A percentile compares a stretch with the other conserved stretches of the same genome.
Conservation (phyloP, 306 rosid species). For the Rubus parviflorus region DNA sequence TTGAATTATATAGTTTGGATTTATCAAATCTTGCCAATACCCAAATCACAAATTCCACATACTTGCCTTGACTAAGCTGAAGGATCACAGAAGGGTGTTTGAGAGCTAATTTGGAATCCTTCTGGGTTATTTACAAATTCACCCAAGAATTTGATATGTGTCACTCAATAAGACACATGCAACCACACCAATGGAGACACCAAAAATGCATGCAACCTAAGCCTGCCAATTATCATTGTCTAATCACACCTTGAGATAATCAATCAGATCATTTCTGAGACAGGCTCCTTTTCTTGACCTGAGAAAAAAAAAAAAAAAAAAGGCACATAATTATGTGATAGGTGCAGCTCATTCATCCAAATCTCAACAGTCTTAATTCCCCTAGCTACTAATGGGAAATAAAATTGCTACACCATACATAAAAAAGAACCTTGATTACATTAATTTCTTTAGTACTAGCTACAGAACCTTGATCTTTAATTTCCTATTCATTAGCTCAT, state of each 20-base stretch:
- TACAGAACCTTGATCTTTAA: conserved; percentile 14
- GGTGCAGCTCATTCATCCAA: conserved; percentile 9
- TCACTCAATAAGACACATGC: not conserved
- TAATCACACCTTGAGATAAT: not conserved
- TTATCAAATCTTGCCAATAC: not conserved
- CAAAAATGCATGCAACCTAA: conserved; percentile 10
- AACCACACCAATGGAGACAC: not conserved
- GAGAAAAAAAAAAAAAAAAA: not conserved
- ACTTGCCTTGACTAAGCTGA: not conserved
- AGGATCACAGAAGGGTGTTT: not conserved
- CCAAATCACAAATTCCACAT: conserved; percentile 2
- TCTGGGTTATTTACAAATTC: not conserved
- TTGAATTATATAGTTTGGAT: not conserved
- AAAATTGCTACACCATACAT: conserved; percentile 27
- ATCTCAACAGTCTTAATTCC: conserved; percentile 1
- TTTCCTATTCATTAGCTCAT: conserved; percentile 23
- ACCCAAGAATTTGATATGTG: not conserved
- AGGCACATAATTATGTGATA: conserved; percentile 4
- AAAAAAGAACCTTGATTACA: not conserved
- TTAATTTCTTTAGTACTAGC: conserved; percentile 9
- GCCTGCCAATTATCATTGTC: conserved; percentile 3
- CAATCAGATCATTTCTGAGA: conserved; percentile 2
- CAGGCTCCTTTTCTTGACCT: not conserved
- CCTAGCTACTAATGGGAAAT: not conserved
- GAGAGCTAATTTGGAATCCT: not conserved